Base-by-base conservation (phyloP, 768 basidiomycete genomes). In the Suillus alpinus region DNA sequence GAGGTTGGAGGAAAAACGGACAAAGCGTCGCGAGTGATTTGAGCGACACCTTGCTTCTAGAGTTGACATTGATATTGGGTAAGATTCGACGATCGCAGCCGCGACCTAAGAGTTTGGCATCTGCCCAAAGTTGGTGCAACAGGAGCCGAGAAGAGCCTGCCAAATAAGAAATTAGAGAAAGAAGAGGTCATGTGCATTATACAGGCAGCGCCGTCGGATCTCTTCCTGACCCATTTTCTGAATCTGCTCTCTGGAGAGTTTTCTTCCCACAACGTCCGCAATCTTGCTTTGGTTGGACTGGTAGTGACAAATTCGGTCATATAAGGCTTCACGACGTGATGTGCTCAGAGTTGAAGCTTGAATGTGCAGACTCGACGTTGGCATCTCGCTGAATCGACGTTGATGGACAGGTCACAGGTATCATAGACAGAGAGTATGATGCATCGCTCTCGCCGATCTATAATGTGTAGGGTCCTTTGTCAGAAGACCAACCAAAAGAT, bases 31-130 rank as follows among this genome's bases (percentile, higher is more conserved):
- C 77, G 56, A 94, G 79, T 71, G 93, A 78, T 29, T 75, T 74
- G 50, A 94, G 71, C 1, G 90, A 92, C 68, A 93, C 90, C 49
- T 80, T 83, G 92, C 91, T 73, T 94, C 92, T 12, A 87, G 86
- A 32, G 79, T 74, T 20, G 91, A 93, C 63, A 92, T 84, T 8
- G 92, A 91, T 6, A 93, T 86, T 1, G 88, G 86, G 0, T 90
- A 91, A 0, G 91, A 92, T 74, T 93, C 92, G 58, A 92, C 73
- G 61, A 93, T 76, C 12, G 91, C 87, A 26, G 82, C 74, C 4
- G 79, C 78, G 36, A 92, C 88, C 68, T 93, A 90, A 36, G 75
- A 29, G 87, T 83, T 46, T 87, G 86, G 44, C 92, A 84, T 71
- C 89, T 92, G 55, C 92, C 83, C 29, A 77, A 71, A 3, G 83